Base-by-base conservation (phyloP, 495 filamentous ascomycete genomes). In the Jackrogersella multiformis region DNA sequence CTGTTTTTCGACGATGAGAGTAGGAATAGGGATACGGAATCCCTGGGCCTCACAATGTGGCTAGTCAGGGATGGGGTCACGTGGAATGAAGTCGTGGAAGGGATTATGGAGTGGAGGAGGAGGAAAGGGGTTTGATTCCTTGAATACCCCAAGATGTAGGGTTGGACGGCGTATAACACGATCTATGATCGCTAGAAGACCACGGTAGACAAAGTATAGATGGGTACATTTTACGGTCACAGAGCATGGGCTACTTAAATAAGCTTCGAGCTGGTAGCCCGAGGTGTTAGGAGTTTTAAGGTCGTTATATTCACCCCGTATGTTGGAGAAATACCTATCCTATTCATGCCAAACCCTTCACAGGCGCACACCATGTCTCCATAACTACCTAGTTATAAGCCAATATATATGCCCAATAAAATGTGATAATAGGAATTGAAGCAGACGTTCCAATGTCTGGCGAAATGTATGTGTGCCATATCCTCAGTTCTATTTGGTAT, bases 1-100 rank as follows among this genome's bases (percentile, higher is more conserved):
- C 72, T 99, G 61, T 99, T 99, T 70, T 99, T 97, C 71, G 94
- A 99, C 69, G 94, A 99, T 66, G 94, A 99, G 85, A 78, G 83
- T 44, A 80, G 94, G 61, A 99, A 99, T 75, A 79, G 83, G 35
- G 92, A 96, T 76, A 94, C 97, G 0, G 91, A 94, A 80, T 88
- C 82, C 52, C 65, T 97, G 52, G 93, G 93, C 1, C 91, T 97
- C 23, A 89, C 88, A 5, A 96, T 96, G 82, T 87, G 86, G 72
- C 73, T 96, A 66, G 90, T 99, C 4, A 74, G 86, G 59, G 88
- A 93, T 74, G 95, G 95, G 1, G 86, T 97, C 54, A 90, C 84
- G n/a, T 86, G 83, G 75, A 85, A 83, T 2, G 93, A 92, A 82
- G 77, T 98, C 42, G 92, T 95, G 77, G 83, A 81, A 21, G 94